Base-by-base conservation (phyloP, 1,284 basidiomycete species). In the Athelia psychrophila region DNA sequence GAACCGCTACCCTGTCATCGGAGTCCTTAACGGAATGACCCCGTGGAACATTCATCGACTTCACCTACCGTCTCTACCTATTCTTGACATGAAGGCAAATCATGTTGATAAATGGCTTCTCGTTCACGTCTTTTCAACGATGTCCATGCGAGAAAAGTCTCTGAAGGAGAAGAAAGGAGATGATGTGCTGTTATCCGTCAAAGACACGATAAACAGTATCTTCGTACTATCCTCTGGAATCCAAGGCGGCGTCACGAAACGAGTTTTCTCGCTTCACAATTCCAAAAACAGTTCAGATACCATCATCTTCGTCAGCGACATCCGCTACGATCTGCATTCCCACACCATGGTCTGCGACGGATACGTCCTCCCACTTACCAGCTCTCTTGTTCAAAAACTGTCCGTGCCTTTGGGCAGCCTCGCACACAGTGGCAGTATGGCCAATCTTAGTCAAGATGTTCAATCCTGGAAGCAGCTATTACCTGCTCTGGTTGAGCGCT, bases 401-500 rank as follows among this genome's bases (percentile, higher is more conserved):
- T 51, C 49, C 18, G n/a, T 4, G 2, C 32, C 15, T 9, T 59
- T 53, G 25, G 23, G 36, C 2, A 36, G 22, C 18, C 52, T 68
- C 16, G 33, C 30, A 23, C 33, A 60, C 8, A 13, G 30, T 0
- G 57, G 54, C 8, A 24, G 54, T 2, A 49, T 61, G 3, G 35
- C n/a, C 2, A 51, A 27, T 49, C 54, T 30, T 42, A 51, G 51
- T 0, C 60, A 63, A 3, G 76, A 76, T 52, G 58, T 68, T 22
- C 51, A 55, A 13, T 68, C 67, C 1, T 83, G 80, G 80, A 74
- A 74, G 49, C 62, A 72, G 49, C 61, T 81, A 9, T 58, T 82
- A 0, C 78, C 79, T 3, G 66, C 68, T 4, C 56, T 78, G 24
- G 71, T 68, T 4, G 81, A 84, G 56, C 74, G 81, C 13, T 81